A percentile compares a stretch with the other conserved stretches of the same genome.
Conservation (phyloP, 805 yeast species). For the Starmerella etchellsii region DNA sequence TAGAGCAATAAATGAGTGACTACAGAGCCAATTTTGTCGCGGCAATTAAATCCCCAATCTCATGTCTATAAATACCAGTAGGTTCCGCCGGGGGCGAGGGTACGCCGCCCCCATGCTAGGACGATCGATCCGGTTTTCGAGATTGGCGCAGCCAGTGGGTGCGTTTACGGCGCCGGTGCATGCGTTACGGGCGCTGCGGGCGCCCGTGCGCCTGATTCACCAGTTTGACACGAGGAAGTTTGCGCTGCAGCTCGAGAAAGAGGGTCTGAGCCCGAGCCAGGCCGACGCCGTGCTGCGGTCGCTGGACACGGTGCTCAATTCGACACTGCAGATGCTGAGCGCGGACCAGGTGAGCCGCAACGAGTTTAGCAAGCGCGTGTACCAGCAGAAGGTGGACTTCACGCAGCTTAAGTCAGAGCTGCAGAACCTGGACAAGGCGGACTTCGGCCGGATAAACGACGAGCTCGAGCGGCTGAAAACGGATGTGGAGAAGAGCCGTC, state of each 20-base stretch:
- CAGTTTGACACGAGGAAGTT: slow-evolving; percentile 69
- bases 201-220: slow-evolving; percentile 8
- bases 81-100: no score
- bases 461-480: slow-evolving; percentile 77
- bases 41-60: no score
- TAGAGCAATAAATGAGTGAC: no score
- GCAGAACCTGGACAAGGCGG: slow-evolving; percentile 75
- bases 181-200: no score
- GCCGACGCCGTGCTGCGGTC: slow-evolving; percentile 67
- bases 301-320: slow-evolving; percentile 61
- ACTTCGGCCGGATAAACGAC: slow-evolving; percentile 64
- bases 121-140: no score
- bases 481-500: slow-evolving; percentile 76
- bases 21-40: no score
- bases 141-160: no score
- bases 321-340: slow-evolving; percentile 64
- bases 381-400: slow-evolving; percentile 93
- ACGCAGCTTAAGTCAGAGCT: slow-evolving; percentile 88
- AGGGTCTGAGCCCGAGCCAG: slow-evolving; percentile 65
- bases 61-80: no score
- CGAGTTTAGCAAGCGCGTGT: slow-evolving; percentile 67
- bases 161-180: no score
- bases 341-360: slow-evolving; percentile 76
- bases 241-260: slow-evolving; percentile 48
- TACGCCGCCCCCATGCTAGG: no score